Evolutionary conservation across 495 filamentous ascomycete species (phyloP), one percentile per base, ranked within the genome.

Genomic region (Collariella sp.): DNA sequence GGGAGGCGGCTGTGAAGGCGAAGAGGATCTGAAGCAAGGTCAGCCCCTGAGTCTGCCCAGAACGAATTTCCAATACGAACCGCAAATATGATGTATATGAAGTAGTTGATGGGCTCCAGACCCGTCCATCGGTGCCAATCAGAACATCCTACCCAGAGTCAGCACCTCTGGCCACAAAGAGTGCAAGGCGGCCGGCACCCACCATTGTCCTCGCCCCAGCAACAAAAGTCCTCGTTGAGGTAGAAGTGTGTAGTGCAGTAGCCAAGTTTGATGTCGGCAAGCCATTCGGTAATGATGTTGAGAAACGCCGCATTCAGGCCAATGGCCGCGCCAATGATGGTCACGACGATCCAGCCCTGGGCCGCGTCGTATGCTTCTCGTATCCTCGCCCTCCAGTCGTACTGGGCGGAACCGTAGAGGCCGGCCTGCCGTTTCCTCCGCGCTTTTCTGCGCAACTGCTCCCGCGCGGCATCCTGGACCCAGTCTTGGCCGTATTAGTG

Each of bases 331-430:
- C 93, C 93, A 52, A 98, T 91, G 46, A 98, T 75, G 15, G 88
- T 97, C 45, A 98, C 87, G 40, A 98, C 94, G 42, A 98, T 91
- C 93, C 93, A 98, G 7, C 89, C 91, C 72, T 97, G 94, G 7
- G 89, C 94, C 10, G 93, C 94, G 65, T 96, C 91, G 70, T 96
- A 97, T 16, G 87, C 86, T 65, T 96, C 88, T 70, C 79, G 78
- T 40, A 95, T 69, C 66, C 84, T 88, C 50, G 86, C 79, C 69
- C 88, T 78, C 91, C 89, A 97, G 44, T 88, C 87, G 55, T 81
- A 72, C 26, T 77, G 74, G 22, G 86, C 86, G 48, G 82, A 75
- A 56, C 87, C 83, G 72, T 87, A 90, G 60, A 87, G 86, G 3
- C 87, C 84, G 18, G 80, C 84, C 15, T 82, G 81, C 58, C 84